Percentiles rank a stretch among this genome's conserved stretches.
Evolutionary conservation across 306 rosid species (phyloP).

Genomic region (Fragaria nilgerrensis): DNA sequence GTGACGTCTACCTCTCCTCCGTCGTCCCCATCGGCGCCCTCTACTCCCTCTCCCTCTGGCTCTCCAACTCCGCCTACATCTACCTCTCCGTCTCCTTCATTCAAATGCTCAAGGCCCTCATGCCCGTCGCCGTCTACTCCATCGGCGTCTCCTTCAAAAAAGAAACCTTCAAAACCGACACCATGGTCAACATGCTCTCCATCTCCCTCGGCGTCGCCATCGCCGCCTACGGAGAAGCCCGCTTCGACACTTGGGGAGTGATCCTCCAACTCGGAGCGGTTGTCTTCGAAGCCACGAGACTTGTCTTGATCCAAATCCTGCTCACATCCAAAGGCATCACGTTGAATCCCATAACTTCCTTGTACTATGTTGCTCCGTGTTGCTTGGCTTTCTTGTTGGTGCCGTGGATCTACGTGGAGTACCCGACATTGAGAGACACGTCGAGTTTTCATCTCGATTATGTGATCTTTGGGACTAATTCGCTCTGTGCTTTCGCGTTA

Average conservation of each 20-base stretch:
- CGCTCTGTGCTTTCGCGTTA: conserved; percentile 73
- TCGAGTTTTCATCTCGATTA: conserved; percentile 67
- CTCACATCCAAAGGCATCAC: conserved; percentile 85
- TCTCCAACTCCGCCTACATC: conserved; percentile 88
- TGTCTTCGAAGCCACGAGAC: conserved; percentile 77
- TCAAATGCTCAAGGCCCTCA: conserved; percentile 88
- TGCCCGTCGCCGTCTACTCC: conserved; percentile 94
- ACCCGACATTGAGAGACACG: conserved; percentile 50
- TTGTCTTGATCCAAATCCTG: conserved; percentile 84
- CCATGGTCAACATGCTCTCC: conserved; percentile 82
- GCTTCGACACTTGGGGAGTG: conserved; percentile 77
- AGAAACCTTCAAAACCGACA: conserved; percentile 57
- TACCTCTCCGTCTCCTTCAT: conserved; percentile 89
- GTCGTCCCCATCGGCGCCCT: conserved; percentile 90
- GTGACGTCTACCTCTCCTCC: conserved; percentile 65
- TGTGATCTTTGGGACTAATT: conserved; percentile 66
- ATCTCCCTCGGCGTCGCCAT: conserved; percentile 79
- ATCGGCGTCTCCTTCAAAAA: conserved; percentile 64
- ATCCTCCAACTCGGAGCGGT: conserved; percentile 77
- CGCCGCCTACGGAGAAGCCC: conserved; percentile 86
- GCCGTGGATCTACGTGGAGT: conserved; percentile 80
- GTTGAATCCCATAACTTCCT: conserved; percentile 69
- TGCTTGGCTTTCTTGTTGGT: conserved; percentile 56
- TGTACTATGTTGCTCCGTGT: conserved; percentile 84
- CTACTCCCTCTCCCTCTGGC: conserved; percentile 82